phyloP scores from a whole-genome alignment of 768 basidiomycete species.

The Suillus hirtellus region DNA sequence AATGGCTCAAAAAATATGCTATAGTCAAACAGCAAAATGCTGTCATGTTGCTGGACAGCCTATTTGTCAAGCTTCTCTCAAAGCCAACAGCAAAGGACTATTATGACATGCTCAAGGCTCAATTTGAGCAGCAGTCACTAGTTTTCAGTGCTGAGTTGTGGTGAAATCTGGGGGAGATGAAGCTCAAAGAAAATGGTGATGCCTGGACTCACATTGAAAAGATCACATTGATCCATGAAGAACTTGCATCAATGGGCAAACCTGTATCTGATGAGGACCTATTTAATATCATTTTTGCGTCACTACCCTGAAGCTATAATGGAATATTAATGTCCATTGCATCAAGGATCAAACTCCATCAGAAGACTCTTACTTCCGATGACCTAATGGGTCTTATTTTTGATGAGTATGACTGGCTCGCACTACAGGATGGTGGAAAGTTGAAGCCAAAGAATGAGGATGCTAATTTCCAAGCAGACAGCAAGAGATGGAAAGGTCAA shows the following conservation, averaged over 20 bases:
- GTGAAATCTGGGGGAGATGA: neutral
- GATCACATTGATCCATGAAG: slow-evolving; percentile 31
- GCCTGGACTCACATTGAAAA: slow-evolving; percentile 33
- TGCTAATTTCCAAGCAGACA: slow-evolving; percentile 3
- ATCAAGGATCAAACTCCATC: neutral
- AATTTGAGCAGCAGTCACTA: neutral
- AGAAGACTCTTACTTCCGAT: slow-evolving; percentile 18
- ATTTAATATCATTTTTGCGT: slow-evolving; percentile 35
- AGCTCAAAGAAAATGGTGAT: slow-evolving; percentile 30
- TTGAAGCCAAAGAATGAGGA: neutral
- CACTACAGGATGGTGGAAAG: neutral
- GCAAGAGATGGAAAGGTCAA: neutral
- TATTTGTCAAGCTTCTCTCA: neutral
- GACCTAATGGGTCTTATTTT: slow-evolving; percentile 13
- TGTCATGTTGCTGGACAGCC: neutral
- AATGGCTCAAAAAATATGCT: slow-evolving; percentile 23
- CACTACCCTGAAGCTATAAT: slow-evolving; percentile 37
- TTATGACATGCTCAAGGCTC: slow-evolving; percentile 14
- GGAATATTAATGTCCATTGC: slow-evolving; percentile 12
- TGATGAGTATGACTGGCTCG: slow-evolving; percentile 21
- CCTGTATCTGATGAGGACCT: slow-evolving; percentile 33
- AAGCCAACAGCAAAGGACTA: neutral
- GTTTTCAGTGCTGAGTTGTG: neutral
- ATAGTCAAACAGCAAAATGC: slow-evolving; percentile 22
- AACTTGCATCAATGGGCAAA: slow-evolving; percentile 36